phyloP scores from a whole-genome alignment of 768 basidiomycete genomes.

The Hygrocybe punicea region DNA sequence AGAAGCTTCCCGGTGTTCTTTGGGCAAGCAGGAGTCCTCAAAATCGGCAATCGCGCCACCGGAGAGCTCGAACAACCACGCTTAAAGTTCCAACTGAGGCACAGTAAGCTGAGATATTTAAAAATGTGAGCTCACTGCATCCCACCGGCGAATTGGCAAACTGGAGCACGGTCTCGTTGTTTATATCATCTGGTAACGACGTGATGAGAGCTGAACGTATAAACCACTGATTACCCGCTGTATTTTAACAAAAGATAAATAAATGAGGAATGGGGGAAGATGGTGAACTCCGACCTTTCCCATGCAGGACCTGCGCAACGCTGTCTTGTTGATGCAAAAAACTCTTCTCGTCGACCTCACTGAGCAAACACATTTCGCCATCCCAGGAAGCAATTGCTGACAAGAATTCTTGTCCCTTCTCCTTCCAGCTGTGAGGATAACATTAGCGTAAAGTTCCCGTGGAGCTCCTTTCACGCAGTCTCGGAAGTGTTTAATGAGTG shows the following conservation, averaged over 20 bases:
- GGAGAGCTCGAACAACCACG: constrained; percentile 90
- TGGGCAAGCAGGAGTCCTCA: constrained; percentile 71
- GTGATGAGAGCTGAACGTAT: constrained; percentile 81
- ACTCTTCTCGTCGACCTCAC: constrained; percentile 87
- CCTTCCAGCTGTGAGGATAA: constrained; percentile 86
- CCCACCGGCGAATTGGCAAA: constrained; percentile 85
- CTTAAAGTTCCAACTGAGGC: no score
- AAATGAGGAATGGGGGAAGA: background rate
- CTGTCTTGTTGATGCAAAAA: constrained; percentile 90
- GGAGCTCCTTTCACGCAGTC: constrained; percentile 91
- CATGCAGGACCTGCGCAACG: constrained; percentile 84
- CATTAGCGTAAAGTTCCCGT: constrained; percentile 83
- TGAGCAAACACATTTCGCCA: constrained; percentile 79
- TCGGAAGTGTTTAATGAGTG: constrained; percentile 85
- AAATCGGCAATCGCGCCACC: constrained; percentile 79
- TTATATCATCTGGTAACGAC: constrained; percentile 82
- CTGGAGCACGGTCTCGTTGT: constrained; percentile 76
- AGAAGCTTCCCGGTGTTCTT: constrained; percentile 70
- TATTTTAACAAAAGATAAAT: background rate
- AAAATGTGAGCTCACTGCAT: constrained; percentile 89
- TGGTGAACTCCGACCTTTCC: constrained; percentile 52
- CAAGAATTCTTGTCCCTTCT: constrained; percentile 73
- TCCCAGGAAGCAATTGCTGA: constrained; percentile 82
- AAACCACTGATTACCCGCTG: constrained; percentile 85
- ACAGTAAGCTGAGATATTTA: no score